phyloP scores from a whole-genome alignment of 805 yeast genomes.

The Ogataea allantospora region DNA sequence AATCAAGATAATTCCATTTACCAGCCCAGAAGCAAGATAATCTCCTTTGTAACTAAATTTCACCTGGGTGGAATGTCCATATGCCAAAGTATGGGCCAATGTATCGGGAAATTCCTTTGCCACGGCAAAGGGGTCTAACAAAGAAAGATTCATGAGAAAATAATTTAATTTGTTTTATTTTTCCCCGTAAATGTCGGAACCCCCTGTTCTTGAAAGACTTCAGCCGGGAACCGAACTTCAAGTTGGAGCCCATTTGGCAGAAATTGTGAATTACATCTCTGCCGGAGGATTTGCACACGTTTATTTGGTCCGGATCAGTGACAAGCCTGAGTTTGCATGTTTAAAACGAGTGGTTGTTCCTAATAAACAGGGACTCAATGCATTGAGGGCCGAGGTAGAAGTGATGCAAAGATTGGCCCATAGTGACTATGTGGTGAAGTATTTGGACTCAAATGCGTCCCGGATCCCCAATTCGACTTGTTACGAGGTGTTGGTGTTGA shows the following conservation, averaged over 20 bases:
- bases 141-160: constrained; percentile 64
- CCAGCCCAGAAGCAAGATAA: constrained; percentile 77
- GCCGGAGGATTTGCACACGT: constrained; percentile 80
- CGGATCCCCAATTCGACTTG: constrained; percentile 44
- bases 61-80: constrained; percentile 65
- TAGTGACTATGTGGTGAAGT: constrained; percentile 60
- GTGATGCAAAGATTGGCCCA: constrained; percentile 66
- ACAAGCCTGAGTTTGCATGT: constrained; percentile 54
- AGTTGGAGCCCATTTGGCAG: constrained; percentile 49
- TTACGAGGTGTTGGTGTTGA: constrained; percentile 85
- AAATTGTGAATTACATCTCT: constrained; percentile 44
- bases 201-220: constrained; percentile 22
- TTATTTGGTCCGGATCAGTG: constrained; percentile 53
- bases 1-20: constrained; percentile 70
- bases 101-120: constrained; percentile 90
- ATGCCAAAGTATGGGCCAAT: constrained; percentile 65
- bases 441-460: constrained; percentile 76
- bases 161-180: constrained; percentile 1
- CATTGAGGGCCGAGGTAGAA: constrained; percentile 71
- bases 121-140: constrained; percentile 87
- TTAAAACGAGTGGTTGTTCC: constrained; percentile 73
- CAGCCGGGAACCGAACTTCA: constrained; percentile 46
- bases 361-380: constrained; percentile 64
- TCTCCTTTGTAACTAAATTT: constrained; percentile 76
- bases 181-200: constrained; percentile 8